Conservation (phyloP, 805 yeast genomes). For the Cyberlindnera amylophila region DNA sequence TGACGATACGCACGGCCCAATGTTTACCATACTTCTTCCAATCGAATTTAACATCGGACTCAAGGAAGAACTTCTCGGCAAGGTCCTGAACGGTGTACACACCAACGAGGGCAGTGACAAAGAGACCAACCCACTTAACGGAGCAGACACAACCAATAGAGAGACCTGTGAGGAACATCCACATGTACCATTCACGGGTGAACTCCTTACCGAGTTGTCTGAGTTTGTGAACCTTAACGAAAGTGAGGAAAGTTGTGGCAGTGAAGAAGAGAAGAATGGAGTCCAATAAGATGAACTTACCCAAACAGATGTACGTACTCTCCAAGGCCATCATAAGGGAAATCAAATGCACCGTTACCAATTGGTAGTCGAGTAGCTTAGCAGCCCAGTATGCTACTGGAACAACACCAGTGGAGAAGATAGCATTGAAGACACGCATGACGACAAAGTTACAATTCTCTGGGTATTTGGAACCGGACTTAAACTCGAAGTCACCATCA, state of each 20-base stretch:
- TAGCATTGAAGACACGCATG: constrained; percentile 71
- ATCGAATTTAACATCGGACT: constrained; percentile 21
- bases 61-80: constrained; percentile 36
- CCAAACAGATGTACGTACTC: constrained; percentile 63
- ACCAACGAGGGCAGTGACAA: constrained; percentile 59
- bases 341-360: constrained; percentile 55
- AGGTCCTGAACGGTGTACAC: constrained; percentile 54
- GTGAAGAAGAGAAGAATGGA: constrained; percentile 77
- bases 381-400: constrained; percentile 72
- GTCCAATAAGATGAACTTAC: constrained; percentile 72
- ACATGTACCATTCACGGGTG: constrained; percentile 39
- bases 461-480: constrained; percentile 63
- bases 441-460: constrained; percentile 53
- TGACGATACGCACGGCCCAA: constrained; percentile 66
- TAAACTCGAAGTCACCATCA: constrained; percentile 72
- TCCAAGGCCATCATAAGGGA: constrained; percentile 64
- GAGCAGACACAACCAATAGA: constrained; percentile 81
- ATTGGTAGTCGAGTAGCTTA: constrained; percentile 49
- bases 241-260: constrained; percentile 59
- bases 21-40: constrained; percentile 45
- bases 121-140: constrained; percentile 83
- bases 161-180: constrained; percentile 61
- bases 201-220: constrained; percentile 37
- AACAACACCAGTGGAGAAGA: constrained; percentile 61
- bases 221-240: constrained; percentile 51